Evolutionary conservation across 768 basidiomycete species (phyloP).

Genomic region (Mycena galericulata): DNA sequence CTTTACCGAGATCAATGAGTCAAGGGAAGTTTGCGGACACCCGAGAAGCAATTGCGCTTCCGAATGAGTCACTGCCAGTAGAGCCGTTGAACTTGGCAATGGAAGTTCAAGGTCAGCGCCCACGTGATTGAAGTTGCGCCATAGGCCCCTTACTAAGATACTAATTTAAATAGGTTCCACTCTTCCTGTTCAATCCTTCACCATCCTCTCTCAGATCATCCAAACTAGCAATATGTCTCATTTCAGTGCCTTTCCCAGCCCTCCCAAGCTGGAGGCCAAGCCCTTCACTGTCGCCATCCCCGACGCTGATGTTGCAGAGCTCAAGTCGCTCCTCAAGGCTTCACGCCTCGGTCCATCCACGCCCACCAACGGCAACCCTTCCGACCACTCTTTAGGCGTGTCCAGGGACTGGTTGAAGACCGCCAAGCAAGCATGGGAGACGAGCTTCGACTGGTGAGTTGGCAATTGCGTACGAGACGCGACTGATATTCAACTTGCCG

Average conservation of each 20-base stretch:
- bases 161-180: not conserved
- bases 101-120: too few relatives aligned
- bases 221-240: conserved; percentile 14
- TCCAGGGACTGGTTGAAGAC: conserved; percentile 20
- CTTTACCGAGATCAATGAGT: too few relatives aligned
- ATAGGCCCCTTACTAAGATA: too few relatives aligned
- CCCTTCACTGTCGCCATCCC: conserved; percentile 21
- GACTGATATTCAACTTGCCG: conserved; percentile 17
- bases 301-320: conserved; percentile 17
- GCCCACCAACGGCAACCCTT: conserved; percentile 17
- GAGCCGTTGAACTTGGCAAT: too few relatives aligned
- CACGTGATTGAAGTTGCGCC: too few relatives aligned
- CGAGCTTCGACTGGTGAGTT: conserved; percentile 20
- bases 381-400: conserved; percentile 21
- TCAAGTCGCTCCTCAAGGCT: conserved; percentile 18
- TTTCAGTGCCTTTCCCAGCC: conserved; percentile 17
- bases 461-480: conserved; percentile 13
- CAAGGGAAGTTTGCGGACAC: too few relatives aligned
- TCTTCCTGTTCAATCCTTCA: not conserved
- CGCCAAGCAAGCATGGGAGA: conserved; percentile 23
- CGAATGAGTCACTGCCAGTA: not conserved
- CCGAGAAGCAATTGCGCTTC: too few relatives aligned
- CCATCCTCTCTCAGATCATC: conserved; percentile 15
- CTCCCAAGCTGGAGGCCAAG: conserved; percentile 17
- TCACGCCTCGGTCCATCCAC: conserved; percentile 23